Base-by-base conservation (phyloP, 371 early-diverging fungal genomes). In the Chytridium lagenaria region DNA sequence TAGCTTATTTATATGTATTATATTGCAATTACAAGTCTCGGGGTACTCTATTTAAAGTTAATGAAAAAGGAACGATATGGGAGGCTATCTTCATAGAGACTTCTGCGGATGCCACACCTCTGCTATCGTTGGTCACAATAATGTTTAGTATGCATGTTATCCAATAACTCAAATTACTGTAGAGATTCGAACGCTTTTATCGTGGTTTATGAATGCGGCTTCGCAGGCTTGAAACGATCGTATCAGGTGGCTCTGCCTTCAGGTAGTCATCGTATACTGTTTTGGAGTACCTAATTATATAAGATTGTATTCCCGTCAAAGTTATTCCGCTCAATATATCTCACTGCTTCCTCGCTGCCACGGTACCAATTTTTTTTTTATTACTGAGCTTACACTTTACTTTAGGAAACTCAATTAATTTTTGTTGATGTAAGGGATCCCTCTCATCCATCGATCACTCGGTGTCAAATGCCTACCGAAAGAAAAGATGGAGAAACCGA, bases 31-130 rank as follows among this genome's bases (percentile, higher is more conserved):
- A n/a, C n/a, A n/a, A n/a, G n/a, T n/a, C n/a, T n/a, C n/a, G n/a
- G n/a, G n/a, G n/a, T n/a, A n/a, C 44, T 44, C 12, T 19, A 44
- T 44, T 7, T 19, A 61, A 36, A 61, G 30, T 10, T 34, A 3
- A 34, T 61, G 34, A 34, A 61, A 30, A 67, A 5, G 44, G 40
- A 49, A 22, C 57, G 7, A 44, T 44, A 2, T 51, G 52, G 52
- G 7, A 34, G 0, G 37, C 57, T 73, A 31, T 34, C 37, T 38
- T n/a, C n/a, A n/a, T n/a, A n/a, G n/a, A n/a, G n/a, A n/a, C n/a
- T 49, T 79, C 15, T 79, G 57, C 57, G 23, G 26, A 19, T 23
- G 30, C 10, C 22, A 55, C 23, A 23, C 7, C 15, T 55, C 57
- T 55, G 15, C 22, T 26, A 55, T 55, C 57, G 44, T 44, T 7